Base-by-base conservation (phyloP, 345 rosid species). In the Raphanus sativus region DNA sequence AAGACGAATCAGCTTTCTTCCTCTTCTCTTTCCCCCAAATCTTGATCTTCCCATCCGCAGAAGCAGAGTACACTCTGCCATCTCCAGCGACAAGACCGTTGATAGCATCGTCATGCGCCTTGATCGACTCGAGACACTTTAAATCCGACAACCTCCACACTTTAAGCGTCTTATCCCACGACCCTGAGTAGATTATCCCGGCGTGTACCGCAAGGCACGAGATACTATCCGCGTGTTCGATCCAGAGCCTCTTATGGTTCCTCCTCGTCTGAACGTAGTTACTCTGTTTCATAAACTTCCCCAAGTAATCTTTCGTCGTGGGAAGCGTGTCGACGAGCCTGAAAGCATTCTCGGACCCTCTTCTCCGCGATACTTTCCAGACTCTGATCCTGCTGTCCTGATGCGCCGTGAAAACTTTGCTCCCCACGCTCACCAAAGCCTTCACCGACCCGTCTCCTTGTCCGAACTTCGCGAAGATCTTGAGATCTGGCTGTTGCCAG, bases 401-500 rank as follows among this genome's bases (percentile, higher is more conserved):
- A 84, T 95, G 99, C 0, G 96, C 99, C 0, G 98, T 85, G 75
- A 95, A 95, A 8, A 92, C 94, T 65, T 76, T 86, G 30, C 84
- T 87, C 7, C 89, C 89, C 0, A 86, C 87, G 3, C 92, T 87
- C 6, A 92, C 84, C 0, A 95, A 67, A 62, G 99, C 92, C 75
- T 95, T 95, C 10, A 95, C 94, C 4, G 96, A 86, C 1, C 99
- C 99, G 6, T 90, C 92, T 0, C 98, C 99, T 50, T 89, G 89
- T 13, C 99, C 99, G 9, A 95, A 95, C 82, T 95, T 95, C 0
- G 99, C 85, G 74, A 95, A 90, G 75, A 84, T 63, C 83, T 86
- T 86, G 85, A 95, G 79, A 77, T 95, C 99, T 11, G 99, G 99
- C 86, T 90, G 97, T 54, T 95, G 98, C 99, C 99, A 95, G 4